Evolutionary conservation across 2,329 filamentous ascomycete species (phyloP), one percentile per base, ranked within the genome.

Genomic region (Botrytis byssoidea): DNA sequence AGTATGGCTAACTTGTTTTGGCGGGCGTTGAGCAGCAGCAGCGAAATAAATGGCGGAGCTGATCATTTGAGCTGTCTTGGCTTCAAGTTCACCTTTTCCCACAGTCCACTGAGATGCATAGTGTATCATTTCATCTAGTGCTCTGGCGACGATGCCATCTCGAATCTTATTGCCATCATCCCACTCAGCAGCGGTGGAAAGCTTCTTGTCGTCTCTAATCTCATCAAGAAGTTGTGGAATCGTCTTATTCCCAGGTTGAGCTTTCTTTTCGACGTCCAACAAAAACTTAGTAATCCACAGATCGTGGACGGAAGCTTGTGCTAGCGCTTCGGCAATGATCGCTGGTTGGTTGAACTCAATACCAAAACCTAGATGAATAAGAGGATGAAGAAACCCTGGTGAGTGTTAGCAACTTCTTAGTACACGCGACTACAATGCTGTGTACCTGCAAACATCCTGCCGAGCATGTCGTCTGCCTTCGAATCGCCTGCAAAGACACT

Each of bases 361-460:
- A 7, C 92, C 94, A 80, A 94, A 97, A 67, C 94, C 92, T 32
- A 97, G 86, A 80, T 97, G 93, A 75, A 97, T 95, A 25, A 96
- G 83, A 2, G 94, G 93, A 79, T 97, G 93, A 3, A 94, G 78
- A 75, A 95, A 87, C 0, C 92, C 90, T 87, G 77, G 51, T 35
- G 32, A 59, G 55, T 65, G 14, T 66, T n/a, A 74, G 32, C 20
- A 44, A 32, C 5, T 22, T 32, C 16, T 29, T 22, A n/a, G 37
- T 7, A 29, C 25, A 37, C 35, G n/a, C 32, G 16, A 35, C 20
- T 22, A 35, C 22, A 60, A 51, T 51, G 6, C 25, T 9, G 80
- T 83, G 75, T 80, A 86, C 90, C 91, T 25, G 86, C 87, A 79
- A 89, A 94, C 79, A 95, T 83, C 29, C 94, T 86, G 2, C 86